phyloP scores from a whole-genome alignment of 2,329 filamentous ascomycete genomes.

The Xylogone sp. region DNA sequence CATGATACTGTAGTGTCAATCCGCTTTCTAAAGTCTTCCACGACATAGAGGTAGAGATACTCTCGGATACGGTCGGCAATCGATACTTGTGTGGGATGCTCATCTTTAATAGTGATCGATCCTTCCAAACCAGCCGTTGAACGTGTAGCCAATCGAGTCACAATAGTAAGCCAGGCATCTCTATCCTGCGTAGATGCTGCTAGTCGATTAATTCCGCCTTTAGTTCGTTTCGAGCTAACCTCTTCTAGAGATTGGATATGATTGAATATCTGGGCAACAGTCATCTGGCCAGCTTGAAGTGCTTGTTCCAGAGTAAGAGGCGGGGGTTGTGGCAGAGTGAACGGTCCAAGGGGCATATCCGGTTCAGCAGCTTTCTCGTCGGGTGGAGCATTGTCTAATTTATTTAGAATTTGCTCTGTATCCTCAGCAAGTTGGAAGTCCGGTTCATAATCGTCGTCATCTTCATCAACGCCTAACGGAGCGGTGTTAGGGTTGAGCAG shows the following conservation, averaged over 20 bases:
- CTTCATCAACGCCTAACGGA: slow-evolving; percentile 64
- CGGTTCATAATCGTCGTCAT: slow-evolving; percentile 92
- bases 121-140: slow-evolving; percentile 68
- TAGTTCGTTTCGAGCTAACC: slow-evolving; percentile 53
- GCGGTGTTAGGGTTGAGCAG: slow-evolving; percentile 54
- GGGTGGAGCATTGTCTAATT: slow-evolving; percentile 66
- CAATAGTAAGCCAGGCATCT: slow-evolving; percentile 87
- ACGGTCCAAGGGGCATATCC: slow-evolving; percentile 60
- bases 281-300: slow-evolving; percentile 69
- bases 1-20: slow-evolving; percentile 90
- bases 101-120: slow-evolving; percentile 47
- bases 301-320: slow-evolving; percentile 69
- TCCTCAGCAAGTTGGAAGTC: slow-evolving; percentile 73
- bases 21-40: slow-evolving; percentile 86
- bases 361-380: slow-evolving; percentile 45
- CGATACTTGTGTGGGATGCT: slow-evolving; percentile 41
- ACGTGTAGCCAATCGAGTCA: slow-evolving; percentile 81
- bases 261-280: slow-evolving; percentile 72
- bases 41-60: slow-evolving; percentile 75
- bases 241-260: slow-evolving; percentile 74
- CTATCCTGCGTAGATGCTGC: slow-evolving; percentile 80
- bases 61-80: slow-evolving; percentile 73
- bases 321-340: slow-evolving; percentile 74
- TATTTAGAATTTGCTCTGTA: slow-evolving; percentile 73
- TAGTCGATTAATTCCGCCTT: slow-evolving; percentile 75